These are phyloP conservation scores for Tylopilus vinaceipallidus DNA, from an alignment of 768 basidiomycete genomes.

Conservation along the genomic window DNA sequence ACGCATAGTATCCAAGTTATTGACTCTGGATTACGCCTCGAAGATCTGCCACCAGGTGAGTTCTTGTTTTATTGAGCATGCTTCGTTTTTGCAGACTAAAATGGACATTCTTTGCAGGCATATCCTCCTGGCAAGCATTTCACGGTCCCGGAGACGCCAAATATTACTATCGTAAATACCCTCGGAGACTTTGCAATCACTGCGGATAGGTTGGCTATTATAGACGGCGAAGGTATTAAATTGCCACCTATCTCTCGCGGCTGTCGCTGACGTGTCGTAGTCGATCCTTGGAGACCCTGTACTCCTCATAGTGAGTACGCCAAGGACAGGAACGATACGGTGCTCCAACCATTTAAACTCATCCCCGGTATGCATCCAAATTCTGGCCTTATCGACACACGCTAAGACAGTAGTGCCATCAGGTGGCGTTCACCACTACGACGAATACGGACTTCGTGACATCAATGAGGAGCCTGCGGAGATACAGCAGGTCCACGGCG, in stretches of 20 bases:
- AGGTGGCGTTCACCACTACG: slow-evolving; percentile 71
- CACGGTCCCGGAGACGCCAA: slow-evolving; percentile 67
- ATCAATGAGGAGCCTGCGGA: slow-evolving; percentile 65
- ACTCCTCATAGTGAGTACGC: slow-evolving; percentile 82
- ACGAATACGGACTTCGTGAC: slow-evolving; percentile 71
- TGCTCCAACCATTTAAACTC: slow-evolving; percentile 77
- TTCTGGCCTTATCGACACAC: background rate
- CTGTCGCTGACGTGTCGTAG: slow-evolving; percentile 34
- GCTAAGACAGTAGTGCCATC: background rate
- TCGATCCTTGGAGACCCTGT: slow-evolving; percentile 89
- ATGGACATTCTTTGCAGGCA: slow-evolving; percentile 42
- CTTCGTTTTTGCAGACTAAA: background rate
- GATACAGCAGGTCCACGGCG: slow-evolving; percentile 76
- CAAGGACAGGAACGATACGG: slow-evolving; percentile 63
- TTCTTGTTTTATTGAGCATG: background rate
- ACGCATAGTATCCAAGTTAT: slow-evolving; percentile 73
- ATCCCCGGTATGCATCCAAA: slow-evolving; percentile 63
- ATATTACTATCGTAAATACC: slow-evolving; percentile 77
- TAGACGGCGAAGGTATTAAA: slow-evolving; percentile 74
- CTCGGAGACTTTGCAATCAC: slow-evolving; percentile 85
- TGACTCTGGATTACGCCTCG: slow-evolving; percentile 69
- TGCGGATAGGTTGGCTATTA: slow-evolving; percentile 79
- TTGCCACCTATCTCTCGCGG: background rate
- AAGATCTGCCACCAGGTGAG: slow-evolving; percentile 65
- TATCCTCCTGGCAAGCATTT: slow-evolving; percentile 78